A percentile compares a stretch with the other conserved stretches of the same genome.
Evolutionary conservation across 225 moss, liverwort and hornwort genomes (phyloP).

Genomic region (Pseudisothecium myosuroides): DNA sequence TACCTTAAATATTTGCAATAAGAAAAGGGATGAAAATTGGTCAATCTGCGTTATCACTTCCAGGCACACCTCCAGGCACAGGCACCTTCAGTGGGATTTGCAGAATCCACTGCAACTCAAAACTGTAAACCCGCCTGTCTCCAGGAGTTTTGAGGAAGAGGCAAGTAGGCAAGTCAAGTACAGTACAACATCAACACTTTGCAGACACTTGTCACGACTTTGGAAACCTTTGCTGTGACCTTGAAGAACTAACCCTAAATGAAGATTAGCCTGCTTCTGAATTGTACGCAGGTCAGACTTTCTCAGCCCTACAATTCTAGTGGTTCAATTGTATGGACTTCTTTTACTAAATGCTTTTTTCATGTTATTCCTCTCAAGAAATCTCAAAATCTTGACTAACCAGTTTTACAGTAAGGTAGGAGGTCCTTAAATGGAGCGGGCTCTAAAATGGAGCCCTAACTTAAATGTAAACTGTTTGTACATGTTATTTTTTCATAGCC

Average conservation of each 20-base stretch:
- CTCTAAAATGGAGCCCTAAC: too few relatives aligned
- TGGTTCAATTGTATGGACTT: not conserved
- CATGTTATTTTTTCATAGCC: too few relatives aligned
- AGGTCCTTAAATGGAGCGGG: too few relatives aligned
- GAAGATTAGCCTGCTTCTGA: too few relatives aligned
- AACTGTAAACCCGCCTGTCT: not conserved
- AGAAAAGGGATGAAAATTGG: not conserved
- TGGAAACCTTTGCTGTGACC: not conserved
- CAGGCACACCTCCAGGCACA: not conserved
- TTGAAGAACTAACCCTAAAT: not conserved
- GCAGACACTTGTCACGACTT: not conserved
- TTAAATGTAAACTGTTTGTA: too few relatives aligned
- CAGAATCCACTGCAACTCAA: not conserved
- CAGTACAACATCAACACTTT: not conserved
- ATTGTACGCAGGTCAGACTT: too few relatives aligned
- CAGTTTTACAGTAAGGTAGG: too few relatives aligned
- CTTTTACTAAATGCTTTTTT: not conserved
- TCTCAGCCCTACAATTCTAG: not conserved
- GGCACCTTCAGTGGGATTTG: not conserved
- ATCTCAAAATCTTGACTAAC: not conserved
- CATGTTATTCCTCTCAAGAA: not conserved
- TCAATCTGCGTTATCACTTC: not conserved
- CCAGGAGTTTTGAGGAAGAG: not conserved
- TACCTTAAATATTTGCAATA: not conserved
- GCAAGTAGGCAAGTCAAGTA: too few relatives aligned